Evolutionary conservation across 192 early-diverging fungal species (phyloP).

Genomic region (Dispira simplex): DNA sequence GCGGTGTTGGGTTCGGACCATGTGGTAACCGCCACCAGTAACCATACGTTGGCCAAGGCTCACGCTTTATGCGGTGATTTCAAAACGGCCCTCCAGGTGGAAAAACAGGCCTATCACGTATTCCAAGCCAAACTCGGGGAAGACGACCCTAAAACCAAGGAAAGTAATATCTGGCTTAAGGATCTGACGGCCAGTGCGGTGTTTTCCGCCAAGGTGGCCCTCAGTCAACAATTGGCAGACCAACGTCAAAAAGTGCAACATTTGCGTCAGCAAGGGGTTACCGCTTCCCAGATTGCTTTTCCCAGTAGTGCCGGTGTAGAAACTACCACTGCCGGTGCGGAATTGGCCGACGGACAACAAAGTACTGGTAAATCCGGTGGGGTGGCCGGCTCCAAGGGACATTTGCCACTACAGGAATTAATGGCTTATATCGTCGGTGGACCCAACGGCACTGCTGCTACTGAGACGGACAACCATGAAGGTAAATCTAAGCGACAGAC

Average conservation of each 20-base stretch:
- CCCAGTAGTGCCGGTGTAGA: constrained; percentile 14
- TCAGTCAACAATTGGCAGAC: constrained; percentile 15
- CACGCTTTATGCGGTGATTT: constrained; percentile 54
- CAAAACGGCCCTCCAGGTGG: constrained; percentile 48
- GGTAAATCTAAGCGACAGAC: too few relatives aligned
- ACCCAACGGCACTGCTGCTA: too few relatives aligned
- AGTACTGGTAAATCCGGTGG: constrained; percentile 20
- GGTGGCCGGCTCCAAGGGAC: constrained; percentile 37
- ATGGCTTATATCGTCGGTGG: constrained; percentile 45
- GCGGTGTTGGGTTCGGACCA: constrained; percentile 50
- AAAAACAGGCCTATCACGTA: constrained; percentile 48
- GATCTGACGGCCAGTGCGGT: constrained; percentile 47
- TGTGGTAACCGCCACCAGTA: constrained; percentile 41
- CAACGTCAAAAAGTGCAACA: constrained; percentile 16
- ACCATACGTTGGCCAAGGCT: constrained; percentile 68
- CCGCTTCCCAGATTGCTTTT: constrained; percentile 5
- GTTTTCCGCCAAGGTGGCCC: constrained; percentile 27
- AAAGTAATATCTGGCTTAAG: constrained; percentile 44
- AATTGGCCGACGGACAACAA: constrained; percentile 15
- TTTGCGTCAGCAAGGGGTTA: constrained; percentile 13
- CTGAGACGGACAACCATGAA: too few relatives aligned
- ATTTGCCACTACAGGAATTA: constrained; percentile 61
- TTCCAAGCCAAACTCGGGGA: constrained; percentile 43
- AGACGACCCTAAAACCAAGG: constrained; percentile 55
- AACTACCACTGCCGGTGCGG: too few relatives aligned